Evolutionary conservation across 2,329 filamentous ascomycete species (phyloP).

Genomic region (Aspergillus sp.): DNA sequence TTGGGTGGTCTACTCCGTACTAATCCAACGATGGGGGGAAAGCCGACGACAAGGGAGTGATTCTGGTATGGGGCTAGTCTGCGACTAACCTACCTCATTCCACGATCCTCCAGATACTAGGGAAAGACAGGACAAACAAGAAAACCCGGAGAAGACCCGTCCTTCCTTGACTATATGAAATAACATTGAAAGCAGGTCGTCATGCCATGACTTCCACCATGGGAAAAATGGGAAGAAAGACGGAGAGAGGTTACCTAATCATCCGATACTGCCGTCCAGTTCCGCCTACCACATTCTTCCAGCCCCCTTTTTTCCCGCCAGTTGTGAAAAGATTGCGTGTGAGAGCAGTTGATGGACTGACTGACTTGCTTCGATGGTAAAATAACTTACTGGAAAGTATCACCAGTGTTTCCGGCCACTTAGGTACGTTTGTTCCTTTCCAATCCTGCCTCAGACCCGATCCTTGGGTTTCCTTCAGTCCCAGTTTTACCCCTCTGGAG

Average conservation of each 20-base stretch:
- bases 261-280: slow-evolving; percentile 3
- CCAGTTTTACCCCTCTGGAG: slow-evolving; percentile 12
- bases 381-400: slow-evolving; percentile 18
- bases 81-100: not conserved
- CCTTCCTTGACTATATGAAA: no score
- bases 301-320: slow-evolving; percentile 7
- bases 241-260: slow-evolving; percentile 4
- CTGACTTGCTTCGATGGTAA: slow-evolving; percentile 9
- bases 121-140: no score
- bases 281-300: slow-evolving; percentile 11
- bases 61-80: not conserved
- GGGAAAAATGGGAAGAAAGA: not conserved
- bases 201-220: no score
- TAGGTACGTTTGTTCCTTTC: slow-evolving; percentile 3
- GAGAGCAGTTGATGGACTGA: slow-evolving; percentile 7
- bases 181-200: no score
- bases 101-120: no score
- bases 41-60: not conserved
- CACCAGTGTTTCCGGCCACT: slow-evolving; percentile 11
- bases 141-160: no score
- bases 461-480: slow-evolving; percentile 6
- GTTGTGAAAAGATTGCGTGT: slow-evolving; percentile 12
- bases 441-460: slow-evolving; percentile 7
- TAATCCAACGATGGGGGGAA: no score
- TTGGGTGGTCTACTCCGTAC: no score